Evolutionary conservation across 352 stramenopile genomes (phyloP), one percentile per base, ranked within the genome.

Genomic region (Thalassiosira hispida): DNA sequence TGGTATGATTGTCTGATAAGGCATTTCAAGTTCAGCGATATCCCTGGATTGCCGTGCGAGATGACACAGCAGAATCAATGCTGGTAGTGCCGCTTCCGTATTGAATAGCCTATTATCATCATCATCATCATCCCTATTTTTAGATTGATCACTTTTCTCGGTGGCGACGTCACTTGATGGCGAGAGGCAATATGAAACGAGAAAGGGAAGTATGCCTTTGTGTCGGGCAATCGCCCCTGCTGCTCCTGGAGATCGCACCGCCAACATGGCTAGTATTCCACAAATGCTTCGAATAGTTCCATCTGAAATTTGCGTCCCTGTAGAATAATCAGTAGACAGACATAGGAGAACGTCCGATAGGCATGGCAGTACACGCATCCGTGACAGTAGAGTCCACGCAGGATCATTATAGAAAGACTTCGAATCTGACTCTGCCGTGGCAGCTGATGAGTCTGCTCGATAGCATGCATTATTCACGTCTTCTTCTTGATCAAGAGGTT

Each of bases 311-410:
- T n/a, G 18, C 18, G 44, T 29, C 23, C 56, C 63, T 22, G 38
- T 61, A 22, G 52, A 61, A 31, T 66, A 42, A 73, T 81, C 27
- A 57, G 79, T 73, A 40, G 69, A 81, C 62, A 81, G 63, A 53
- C 44, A 81, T 27, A 67, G 35, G 9, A 94, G 22, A 11, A 90
- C 63, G 78, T 90, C 74, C 49, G 84, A 77, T 42, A 94, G 49
- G 33, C 82, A 87, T 20, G 90, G 90, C 33, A 94, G 66, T 27
- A 94, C 91, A 23, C 80, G 65, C 90, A 94, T 94, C 49, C 81
- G 75, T 31, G 88, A 93, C 25, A 94, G 49, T 7, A 94, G 65
- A n/a, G 85, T 93, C 90, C 90, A 94, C 38, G 88, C 77, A 47
- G 90, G 90, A 77, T 94, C 90, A 23, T 60, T 78, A 55, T 84